Evolutionary conservation across 257 asterid genomes (phyloP), one percentile per base, ranked within the genome.

Genomic region (Penstemon newberryi): DNA sequence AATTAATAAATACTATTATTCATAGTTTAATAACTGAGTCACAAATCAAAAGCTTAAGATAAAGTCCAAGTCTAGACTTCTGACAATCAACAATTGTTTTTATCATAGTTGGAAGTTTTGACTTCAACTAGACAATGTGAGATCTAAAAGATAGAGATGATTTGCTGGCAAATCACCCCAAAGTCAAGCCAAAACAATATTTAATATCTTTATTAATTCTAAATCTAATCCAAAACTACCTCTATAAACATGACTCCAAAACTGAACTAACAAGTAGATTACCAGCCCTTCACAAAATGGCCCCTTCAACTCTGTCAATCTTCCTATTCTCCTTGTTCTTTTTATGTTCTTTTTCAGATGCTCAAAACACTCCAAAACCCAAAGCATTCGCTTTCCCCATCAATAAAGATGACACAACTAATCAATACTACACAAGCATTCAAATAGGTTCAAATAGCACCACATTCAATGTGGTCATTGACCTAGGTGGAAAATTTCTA

Each of bases 401-500:
- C 74, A 71, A 8, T 40, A 84, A 81, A 77, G 86, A 81, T 9
- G 65, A 4, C 58, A 3, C 83, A 0, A 74, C 80, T 8, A 73
- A 66, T 41, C 89, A 81, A 12, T 84, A 84, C 70, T 84, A 78
- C 85, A 79, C 83, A 37, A 58, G 60, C 57, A 59, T 79, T 33
- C 63, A 58, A 13, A 66, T 84, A 7, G 89, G 89, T 51, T 75
- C 86, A 54, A 74, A 67, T 4, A 9, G 46, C 78, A 84, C 86
- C 64, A 55, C 80, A 4, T 15, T 84, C 43, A 66, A 70, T 37
- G 73, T 71, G 0, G 85, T 77, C 5, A 15, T 84, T 42, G 89
- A 84, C 38, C 81, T 84, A 6, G 89, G 86, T 0, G 86, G 79
- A 52, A 79, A 79, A 13, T 84, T 84, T 78, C 64, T 67, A 0